Evolutionary conservation across 2,329 filamentous ascomycete species (phyloP), one percentile per base, ranked within the genome.

Genomic region (Colletotrichum sp.): DNA sequence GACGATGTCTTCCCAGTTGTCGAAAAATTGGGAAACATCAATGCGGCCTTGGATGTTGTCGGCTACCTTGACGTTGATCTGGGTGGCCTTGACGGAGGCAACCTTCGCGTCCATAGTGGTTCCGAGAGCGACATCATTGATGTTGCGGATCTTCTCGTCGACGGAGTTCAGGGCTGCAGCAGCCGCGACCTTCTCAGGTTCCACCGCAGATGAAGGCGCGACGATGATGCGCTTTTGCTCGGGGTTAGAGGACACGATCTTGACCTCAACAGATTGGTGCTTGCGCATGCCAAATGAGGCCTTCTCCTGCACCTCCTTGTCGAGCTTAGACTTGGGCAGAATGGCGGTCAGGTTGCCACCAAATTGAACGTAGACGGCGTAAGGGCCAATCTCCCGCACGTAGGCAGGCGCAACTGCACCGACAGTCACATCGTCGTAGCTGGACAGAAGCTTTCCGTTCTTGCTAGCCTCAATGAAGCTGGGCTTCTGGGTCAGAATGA

Each of bases 31-130:
- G 2, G 97, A 98, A 8, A 97, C 92, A 82, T 98, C 96, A 76
- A 99, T 93, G 22, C 97, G 95, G n/a, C 96, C 97, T 82, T 98
- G 95, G 11, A 98, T 89, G 78, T 96, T 95, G 81, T 98, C 95
- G 59, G 95, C 94, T 67, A 99, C 89, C 79, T 95, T 92, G 8
- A 99, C 95, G 79, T 99, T 99, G 71, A 99, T 88, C 83, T 99
- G 97, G 0, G 96, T 98, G 65, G 93, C 93, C 85, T 98, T 98
- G 82, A 98, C 88, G 0, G 95, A 95, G n/a, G 91, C 91, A 61
- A 99, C 91, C 79, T 90, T 93, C 52, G 95, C 96, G 82, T 95
- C 95, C 9, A 93, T 92, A 63, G 94, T 83, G 78, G 90, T 93
- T 69, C 96, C 96, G 34, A 95, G 88, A 2, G 88, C 88, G 65